These are phyloP conservation scores for Phytopythium oedochilum DNA, from an alignment of 352 stramenopile species.

Conservation along the genomic window DNA sequence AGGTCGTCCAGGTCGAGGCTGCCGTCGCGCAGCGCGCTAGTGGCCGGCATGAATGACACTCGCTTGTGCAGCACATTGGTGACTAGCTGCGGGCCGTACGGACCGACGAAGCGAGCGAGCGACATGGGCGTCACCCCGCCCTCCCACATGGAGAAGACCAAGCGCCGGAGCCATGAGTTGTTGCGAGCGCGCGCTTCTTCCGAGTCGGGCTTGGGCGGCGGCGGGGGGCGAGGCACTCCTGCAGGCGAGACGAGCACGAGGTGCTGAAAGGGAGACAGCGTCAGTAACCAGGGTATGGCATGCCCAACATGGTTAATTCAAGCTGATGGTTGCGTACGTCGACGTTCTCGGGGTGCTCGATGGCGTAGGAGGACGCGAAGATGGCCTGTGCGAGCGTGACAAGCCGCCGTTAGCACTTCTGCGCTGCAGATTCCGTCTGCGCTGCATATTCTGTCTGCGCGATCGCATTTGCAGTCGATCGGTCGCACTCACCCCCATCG, in stretches of 20 bases:
- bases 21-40: constrained; percentile 64
- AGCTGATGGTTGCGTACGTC: constrained; percentile 26
- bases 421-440: no score
- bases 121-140: constrained; percentile 75
- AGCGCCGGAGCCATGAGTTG: constrained; percentile 45
- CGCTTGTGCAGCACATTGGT: constrained; percentile 55
- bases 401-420: no score
- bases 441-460: no score
- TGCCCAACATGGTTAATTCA: no score
- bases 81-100: constrained; percentile 76
- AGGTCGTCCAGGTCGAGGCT: constrained; percentile 56
- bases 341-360: constrained; percentile 55
- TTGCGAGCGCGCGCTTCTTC: constrained; percentile 29
- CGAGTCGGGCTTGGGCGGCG: constrained; percentile 30
- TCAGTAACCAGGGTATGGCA: neutral
- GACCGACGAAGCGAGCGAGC: constrained; percentile 56
- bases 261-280: constrained; percentile 29
- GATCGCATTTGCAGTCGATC: no score
- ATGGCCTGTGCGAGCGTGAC: constrained; percentile 40
- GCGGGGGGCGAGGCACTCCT: constrained; percentile 52
- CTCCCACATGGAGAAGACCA: constrained; percentile 57
- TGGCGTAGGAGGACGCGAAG: constrained; percentile 70
- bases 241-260: constrained; percentile 72
- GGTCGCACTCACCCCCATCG: constrained; percentile 76
- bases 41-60: constrained; percentile 71